Base-by-base conservation (phyloP, 805 yeast genomes). In the Candida sakaeoensis region DNA sequence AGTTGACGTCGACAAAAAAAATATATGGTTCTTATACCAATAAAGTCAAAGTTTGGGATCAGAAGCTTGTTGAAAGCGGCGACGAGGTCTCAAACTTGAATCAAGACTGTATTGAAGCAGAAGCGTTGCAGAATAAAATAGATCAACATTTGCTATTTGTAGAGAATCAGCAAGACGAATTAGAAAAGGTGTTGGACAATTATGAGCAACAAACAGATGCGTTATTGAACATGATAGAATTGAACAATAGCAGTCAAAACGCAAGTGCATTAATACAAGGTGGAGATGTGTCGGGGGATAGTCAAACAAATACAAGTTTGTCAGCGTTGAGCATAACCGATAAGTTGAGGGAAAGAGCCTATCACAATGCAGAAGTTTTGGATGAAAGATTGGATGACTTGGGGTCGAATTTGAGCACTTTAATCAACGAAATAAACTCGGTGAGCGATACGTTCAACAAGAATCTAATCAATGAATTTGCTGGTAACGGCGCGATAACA, bases 111-210 rank as follows among this genome's bases (percentile, higher is more conserved):
- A 60, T 82, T 27, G 78, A 79, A 39, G 95, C 96, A 4, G 96
- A 90, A 53, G 85, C 83, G 49, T 78, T 85, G 37, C 97, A 91
- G 56, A 70, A 72, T 31, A 85, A 83, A 50, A 82, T 93, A 34
- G 98, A 93, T 50, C 96, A 89, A 59, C 83, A 89, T 28, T 69
- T 93, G 41, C 69, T 80, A 29, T 91, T 89, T 54, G 84, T 93
- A 37, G 93, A 85, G 54, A 82, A 83, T 50, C 98, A 93, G 58
- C 99, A 93, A 57, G 87, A 85, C 43, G 98, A 91, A 53, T 68
- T 93, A 36, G 99, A 91, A 44, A 70, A 75, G 12, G 74, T 91
- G 51, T 73, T 93, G 46, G 84, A 84, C 48, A 82, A 82, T 45
- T 90, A 90, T 54, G 98, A 93, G 60, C 72, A 67, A 46, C 88